Conservation (phyloP, 306 rosid genomes). For the Cercis canadensis region DNA sequence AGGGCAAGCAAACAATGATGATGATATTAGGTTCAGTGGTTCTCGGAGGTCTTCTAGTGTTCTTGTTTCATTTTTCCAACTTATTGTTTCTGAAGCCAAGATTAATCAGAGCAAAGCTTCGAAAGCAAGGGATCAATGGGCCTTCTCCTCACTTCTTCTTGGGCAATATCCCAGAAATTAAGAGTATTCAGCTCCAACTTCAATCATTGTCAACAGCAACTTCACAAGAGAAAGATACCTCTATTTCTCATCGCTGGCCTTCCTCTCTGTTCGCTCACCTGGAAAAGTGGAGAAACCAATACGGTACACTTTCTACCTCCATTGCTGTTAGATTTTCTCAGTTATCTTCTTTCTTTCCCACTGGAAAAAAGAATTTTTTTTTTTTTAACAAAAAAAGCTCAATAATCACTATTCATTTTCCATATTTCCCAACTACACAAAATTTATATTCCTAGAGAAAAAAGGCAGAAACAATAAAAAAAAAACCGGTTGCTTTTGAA, state of each 20-base stretch:
- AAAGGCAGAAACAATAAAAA: no score
- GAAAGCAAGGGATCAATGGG: conserved; percentile 69
- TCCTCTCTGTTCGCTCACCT: conserved; percentile 55
- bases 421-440: no score
- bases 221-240: neutral
- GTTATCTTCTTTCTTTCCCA: neutral
- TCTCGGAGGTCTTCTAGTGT: conserved; percentile 38
- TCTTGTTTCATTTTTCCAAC: conserved; percentile 32
- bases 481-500: no score
- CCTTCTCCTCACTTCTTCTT: conserved; percentile 59
- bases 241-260: conserved; percentile 57
- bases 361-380: no score
- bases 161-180: conserved; percentile 68
- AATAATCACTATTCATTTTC: no score
- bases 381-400: no score
- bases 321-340: neutral
- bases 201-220: conserved; percentile 7
- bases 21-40: conserved; percentile 29
- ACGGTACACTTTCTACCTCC: conserved; percentile 41
- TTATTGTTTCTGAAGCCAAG: conserved; percentile 48
- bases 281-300: conserved; percentile 55
- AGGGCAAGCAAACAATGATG: neutral
- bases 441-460: no score
- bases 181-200: conserved; percentile 38
- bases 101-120: conserved; percentile 59